Evolutionary conservation across 768 basidiomycete species (phyloP).

Genomic region (Hygrophoropsis aurantiaca): DNA sequence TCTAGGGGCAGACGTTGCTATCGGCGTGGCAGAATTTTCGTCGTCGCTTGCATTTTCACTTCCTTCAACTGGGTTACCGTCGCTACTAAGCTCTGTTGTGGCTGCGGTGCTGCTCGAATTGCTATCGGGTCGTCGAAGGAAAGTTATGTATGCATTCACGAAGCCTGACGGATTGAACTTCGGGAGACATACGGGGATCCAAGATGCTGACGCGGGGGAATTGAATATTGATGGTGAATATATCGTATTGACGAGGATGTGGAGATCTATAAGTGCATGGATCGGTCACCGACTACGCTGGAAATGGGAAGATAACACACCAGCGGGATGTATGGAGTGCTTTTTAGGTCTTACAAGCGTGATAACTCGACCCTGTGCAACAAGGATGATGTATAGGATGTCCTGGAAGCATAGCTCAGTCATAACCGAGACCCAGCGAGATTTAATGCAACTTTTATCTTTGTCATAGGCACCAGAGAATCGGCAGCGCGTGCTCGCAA

Average conservation of each 20-base stretch:
- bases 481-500: constrained; percentile 79
- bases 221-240: constrained; percentile 77
- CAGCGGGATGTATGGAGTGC: constrained; percentile 93
- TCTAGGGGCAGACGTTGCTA: no score
- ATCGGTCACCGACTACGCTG: background rate
- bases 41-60: constrained; percentile 2
- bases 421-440: background rate
- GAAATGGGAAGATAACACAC: constrained; percentile 36
- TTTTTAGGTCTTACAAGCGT: constrained; percentile 88
- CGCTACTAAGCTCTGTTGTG: constrained; percentile 1
- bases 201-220: constrained; percentile 80
- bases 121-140: constrained; percentile 46
- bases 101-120: constrained; percentile 2
- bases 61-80: background rate
- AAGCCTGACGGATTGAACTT: constrained; percentile 90
- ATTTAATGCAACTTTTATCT: constrained; percentile 62
- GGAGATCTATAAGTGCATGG: constrained; percentile 56
- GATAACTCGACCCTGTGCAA: constrained; percentile 74
- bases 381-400: constrained; percentile 86
- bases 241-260: constrained; percentile 89
- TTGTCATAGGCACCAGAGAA: constrained; percentile 72
- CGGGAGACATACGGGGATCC: constrained; percentile 95
- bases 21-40: no score
- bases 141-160: constrained; percentile 87
- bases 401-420: constrained; percentile 49